Percentiles rank a stretch among this genome's conserved stretches.
Evolutionary conservation across 2,329 filamentous ascomycete species (phyloP).

Genomic region (Fusarium tuaranense): DNA sequence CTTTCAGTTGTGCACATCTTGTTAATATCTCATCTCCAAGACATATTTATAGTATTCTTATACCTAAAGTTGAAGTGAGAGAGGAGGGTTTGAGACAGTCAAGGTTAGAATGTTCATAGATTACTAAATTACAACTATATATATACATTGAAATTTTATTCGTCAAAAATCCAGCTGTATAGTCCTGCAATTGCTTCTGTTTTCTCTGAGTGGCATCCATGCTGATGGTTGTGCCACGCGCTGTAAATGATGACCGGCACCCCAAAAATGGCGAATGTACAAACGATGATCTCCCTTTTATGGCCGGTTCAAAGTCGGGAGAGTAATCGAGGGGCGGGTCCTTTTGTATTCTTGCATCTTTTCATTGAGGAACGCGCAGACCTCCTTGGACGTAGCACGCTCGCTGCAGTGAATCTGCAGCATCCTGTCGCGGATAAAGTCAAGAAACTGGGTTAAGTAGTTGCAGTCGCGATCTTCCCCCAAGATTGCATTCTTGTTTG

Average conservation of each 20-base stretch:
- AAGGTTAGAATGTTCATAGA: too few relatives aligned
- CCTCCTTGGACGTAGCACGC: not conserved
- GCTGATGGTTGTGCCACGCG: not conserved
- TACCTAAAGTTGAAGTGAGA: too few relatives aligned
- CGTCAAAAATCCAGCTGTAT: too few relatives aligned
- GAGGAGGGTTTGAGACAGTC: too few relatives aligned
- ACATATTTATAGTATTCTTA: too few relatives aligned
- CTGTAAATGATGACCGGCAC: not conserved
- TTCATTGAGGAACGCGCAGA: not conserved
- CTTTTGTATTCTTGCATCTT: not conserved
- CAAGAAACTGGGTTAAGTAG: not conserved
- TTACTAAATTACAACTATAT: too few relatives aligned
- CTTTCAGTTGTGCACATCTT: too few relatives aligned
- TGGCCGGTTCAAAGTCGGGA: not conserved
- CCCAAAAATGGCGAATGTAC: not conserved
- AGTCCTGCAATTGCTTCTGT: not conserved
- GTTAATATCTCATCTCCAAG: too few relatives aligned
- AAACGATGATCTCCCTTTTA: not conserved
- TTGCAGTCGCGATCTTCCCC: rapidly evolving
- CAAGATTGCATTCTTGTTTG: not conserved
- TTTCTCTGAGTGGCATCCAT: not conserved
- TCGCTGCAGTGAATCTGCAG: not conserved
- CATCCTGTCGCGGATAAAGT: not conserved
- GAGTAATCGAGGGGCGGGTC: not conserved
- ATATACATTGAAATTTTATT: too few relatives aligned